Evolutionary conservation across 805 yeast species (phyloP), one percentile per base, ranked within the genome.

Genomic region (Candida ponderosae): DNA sequence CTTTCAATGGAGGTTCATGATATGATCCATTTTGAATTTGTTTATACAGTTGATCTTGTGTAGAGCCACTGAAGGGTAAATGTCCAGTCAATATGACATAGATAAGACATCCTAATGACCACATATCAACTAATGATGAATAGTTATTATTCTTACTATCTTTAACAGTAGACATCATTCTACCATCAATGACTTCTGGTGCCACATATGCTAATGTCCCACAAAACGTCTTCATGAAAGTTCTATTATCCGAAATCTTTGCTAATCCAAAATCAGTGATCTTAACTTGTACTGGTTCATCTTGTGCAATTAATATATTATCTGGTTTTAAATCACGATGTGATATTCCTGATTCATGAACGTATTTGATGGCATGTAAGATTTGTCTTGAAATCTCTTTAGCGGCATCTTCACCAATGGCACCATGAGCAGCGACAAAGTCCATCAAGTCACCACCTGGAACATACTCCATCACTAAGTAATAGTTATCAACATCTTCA

Each of bases 381-480:
- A 90, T 79, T 59, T 93, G 98, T 45, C 76, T 74, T 2, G 94
- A 73, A 19, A 93, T 85, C 42, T 85, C 96, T 47, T 83, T 79
- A 8, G 89, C 84, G 4, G 95, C 93, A 34, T 78, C 88, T 58
- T 93, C 98, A 13, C 90, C 90, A 16, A 93, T 83, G 3, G 90
- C 76, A 3, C 97, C 97, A 59, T 85, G 82, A 3, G 88, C 85
- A 1, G 94, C 90, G 2, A 90, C 94, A 60, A 86, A 89, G 63
- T 93, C 98, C 98, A 93, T 93, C 36, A 93, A 65, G 58, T 93
- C 99, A 19, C 98, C 99, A 14, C 97, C 97, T 2, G 94, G 81
- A 20, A 93, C 94, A 50, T 80, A 84, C 54, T 93, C 98, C 97
- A 93, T 90, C 7, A 93, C 90, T 44, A 93, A 66, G 56, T 86